Base-by-base conservation (phyloP, 148 eudicot genomes). In the Limonium bicolor region DNA sequence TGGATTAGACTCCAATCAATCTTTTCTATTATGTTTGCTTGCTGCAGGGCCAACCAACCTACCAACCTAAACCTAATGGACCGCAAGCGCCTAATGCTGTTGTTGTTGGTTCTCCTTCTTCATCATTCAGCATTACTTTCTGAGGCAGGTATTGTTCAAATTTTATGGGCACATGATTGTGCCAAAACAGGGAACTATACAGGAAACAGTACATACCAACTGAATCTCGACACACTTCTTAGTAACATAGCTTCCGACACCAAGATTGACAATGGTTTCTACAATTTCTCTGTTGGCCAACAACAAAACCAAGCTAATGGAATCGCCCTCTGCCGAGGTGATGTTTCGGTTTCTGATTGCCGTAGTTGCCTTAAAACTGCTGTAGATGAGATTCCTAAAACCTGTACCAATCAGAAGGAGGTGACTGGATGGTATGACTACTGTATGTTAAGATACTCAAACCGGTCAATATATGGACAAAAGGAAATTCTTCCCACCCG, bases 261-360 rank as follows among this genome's bases (percentile, higher is more conserved):
- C 9, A 14, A 33, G 5, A 40, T 51, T 18, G 36, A 44, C 20
- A 54, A 69, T 35, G 80, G 75, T 17, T 75, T 66, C 52, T 52
- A 54, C 55, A 64, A 58, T 22, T 41, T 55, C 13, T 61, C 73
- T 2, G 10, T 28, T 0, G 81, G 73, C 41, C 29, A 65, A 15
- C 24, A 37, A 17, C 10, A 59, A 1, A 61, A 78, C 25, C 39
- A 21, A 14, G 79, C 39, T 27, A 7, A 75, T 27, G 70, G 61
- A 1, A 26, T 69, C 21, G 76, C 56, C 4, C 48, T 80, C n/a
- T 80, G 82, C 49, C 46, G 79, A 36, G 82, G 63, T 9, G 88
- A 80, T 37, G 14, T 64, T 8, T 20, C 59, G 29, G 44, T 41
- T 1, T 20, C 66, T 0, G 47, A 13, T 20, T 74, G 80, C 55